Percentiles rank a stretch among this genome's conserved stretches.
These are phyloP conservation scores for Paratrimastix pyriformis DNA, from an alignment of 78 protist genomes.

Conservation along the genomic window DNA sequence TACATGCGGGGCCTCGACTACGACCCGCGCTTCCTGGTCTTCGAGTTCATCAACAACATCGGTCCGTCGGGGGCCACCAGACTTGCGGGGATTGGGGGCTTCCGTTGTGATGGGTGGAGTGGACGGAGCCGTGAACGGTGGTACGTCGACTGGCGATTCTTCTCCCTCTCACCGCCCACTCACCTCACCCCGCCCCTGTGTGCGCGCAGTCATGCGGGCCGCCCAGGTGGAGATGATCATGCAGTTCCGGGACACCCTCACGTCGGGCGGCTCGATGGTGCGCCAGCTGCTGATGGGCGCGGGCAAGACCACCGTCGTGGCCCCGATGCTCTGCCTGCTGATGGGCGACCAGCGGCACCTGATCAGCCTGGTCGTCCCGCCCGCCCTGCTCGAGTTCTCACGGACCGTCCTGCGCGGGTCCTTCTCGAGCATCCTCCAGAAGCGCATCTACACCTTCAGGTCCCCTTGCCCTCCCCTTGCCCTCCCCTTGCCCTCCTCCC, in stretches of 20 bases:
- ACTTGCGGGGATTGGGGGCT: too few species aligned
- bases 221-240: too few species aligned
- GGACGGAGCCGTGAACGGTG: too few species aligned
- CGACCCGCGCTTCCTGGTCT: conserved; percentile 58
- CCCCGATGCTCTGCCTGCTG: conserved; percentile 39
- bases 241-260: too few species aligned
- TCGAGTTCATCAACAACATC: conserved; percentile 42
- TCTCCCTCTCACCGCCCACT: too few species aligned
- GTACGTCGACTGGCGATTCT: too few species aligned
- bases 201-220: too few species aligned
- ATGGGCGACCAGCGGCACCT: conserved; percentile 36
- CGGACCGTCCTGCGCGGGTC: conserved; percentile 34
- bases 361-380: conserved; percentile 36
- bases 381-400: conserved; percentile 41
- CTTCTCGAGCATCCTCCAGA: conserved; percentile 33
- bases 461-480: not conserved
- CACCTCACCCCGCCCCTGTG: too few species aligned
- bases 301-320: conserved; percentile 58
- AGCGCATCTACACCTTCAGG: conserved; percentile 35
- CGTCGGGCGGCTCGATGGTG: conserved; percentile 15
- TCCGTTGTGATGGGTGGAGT: too few species aligned
- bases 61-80: too few species aligned
- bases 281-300: conserved; percentile 63
- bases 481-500: not conserved
- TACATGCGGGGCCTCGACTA: not conserved